Evolutionary conservation across 108 stramenopile genomes (phyloP), one percentile per base, ranked within the genome.

Genomic region (Epipyxis sp.): DNA sequence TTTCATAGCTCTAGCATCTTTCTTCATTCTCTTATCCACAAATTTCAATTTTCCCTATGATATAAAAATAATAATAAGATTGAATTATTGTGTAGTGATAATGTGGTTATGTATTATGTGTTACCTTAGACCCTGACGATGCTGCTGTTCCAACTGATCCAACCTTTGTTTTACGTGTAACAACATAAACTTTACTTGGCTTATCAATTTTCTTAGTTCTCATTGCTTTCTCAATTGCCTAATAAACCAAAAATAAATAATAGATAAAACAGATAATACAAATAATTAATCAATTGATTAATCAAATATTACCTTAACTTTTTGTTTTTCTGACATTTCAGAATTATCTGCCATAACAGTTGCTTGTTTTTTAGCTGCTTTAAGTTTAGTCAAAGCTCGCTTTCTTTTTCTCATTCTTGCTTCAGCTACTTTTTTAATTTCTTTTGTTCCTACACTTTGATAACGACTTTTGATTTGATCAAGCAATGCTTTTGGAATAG

Each of bases 341-440:
- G 90, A 82, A 25, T 89, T 89, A 46, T 92, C 89, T 1, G 94
- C 95, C 46, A 99, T 82, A 1, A 92, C 88, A 68, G 90, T 91
- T 0, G 97, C 97, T 84, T 95, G 89, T 85, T 94, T 94, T 86
- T 97, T 97, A 44, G 97, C 96, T 29, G 92, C 90, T 20, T 89
- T 87, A 32, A 97, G 85, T 69, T 94, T 92, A 40, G 78, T 59
- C 43, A 88, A 84, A 10, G 93, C 94, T 76, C 92, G 85, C 78
- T 89, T 90, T 57, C 82, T 88, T 89, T 99, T 99, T 44, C 98
- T 83, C 0, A 94, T 94, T 30, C 97, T 88, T 1, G 98, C 98
- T 84, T 99, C 98, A 20, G 96, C 97, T 27, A 99, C 98, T 86
- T 98, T 99, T 39, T 93, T 91, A 76, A 99, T 98, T 35, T 96